Evolutionary conservation across 768 basidiomycete genomes (phyloP).

Genomic region (Goffeauzyma gilvescens): DNA sequence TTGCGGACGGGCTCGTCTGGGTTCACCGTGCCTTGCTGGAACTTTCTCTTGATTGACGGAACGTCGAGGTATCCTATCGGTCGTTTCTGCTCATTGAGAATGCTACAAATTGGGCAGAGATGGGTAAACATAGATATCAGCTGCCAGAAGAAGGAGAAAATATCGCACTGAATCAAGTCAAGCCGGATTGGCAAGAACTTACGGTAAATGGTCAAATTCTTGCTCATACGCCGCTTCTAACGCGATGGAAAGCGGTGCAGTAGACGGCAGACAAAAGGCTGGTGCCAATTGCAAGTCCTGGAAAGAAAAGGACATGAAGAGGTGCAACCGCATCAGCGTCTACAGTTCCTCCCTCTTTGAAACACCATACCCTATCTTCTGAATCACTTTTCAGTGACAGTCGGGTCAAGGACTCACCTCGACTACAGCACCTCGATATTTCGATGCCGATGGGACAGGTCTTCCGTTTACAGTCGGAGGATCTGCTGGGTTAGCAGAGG

Average conservation of each 20-base stretch:
- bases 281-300: slow-evolving; percentile 42
- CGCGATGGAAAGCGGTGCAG: slow-evolving; percentile 53
- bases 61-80: slow-evolving; percentile 76
- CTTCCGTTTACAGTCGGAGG: no score
- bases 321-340: not conserved
- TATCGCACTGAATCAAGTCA: not conserved
- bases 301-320: slow-evolving; percentile 49
- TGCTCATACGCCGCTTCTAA: slow-evolving; percentile 79
- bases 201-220: slow-evolving; percentile 90
- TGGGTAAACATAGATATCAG: not conserved
- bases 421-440: slow-evolving; percentile 59
- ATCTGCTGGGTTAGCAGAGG: no score
- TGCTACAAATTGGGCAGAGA: slow-evolving; percentile 39
- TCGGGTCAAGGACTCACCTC: slow-evolving; percentile 41
- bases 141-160: not conserved
- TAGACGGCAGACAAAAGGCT: slow-evolving; percentile 58
- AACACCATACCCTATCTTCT: not conserved
- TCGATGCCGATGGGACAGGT: slow-evolving; percentile 1
- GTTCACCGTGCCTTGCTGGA: slow-evolving; percentile 53
- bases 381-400: not conserved
- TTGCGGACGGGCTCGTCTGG: slow-evolving; percentile 53
- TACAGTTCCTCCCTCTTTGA: not conserved
- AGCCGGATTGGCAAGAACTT: slow-evolving; percentile 14
- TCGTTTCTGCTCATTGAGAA: slow-evolving; percentile 50
- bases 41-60: slow-evolving; percentile 50